Percentiles rank a stretch among this genome's conserved stretches.
phyloP scores from a whole-genome alignment of 164 flowering plant species.

The grape (Vitis vinifera) region ASM3070453v1 NC_081812.1:13156501-13157000 shows the following conservation, averaged over 20 bases:
- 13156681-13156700: neutral
- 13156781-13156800: conserved; percentile 71
- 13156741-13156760: neutral
- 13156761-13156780: conserved; percentile 66
- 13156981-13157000: conserved; percentile 27
- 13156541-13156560: too few species aligned
- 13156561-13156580: too few species aligned
- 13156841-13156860: conserved; percentile 91
- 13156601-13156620: too few species aligned
- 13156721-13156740: neutral
- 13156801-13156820: conserved; percentile 60
- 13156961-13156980: conserved; percentile 50
- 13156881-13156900: conserved; percentile 28
- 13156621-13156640: neutral
- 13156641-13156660: neutral
- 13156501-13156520: neutral
- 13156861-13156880: conserved; percentile 61
- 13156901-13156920: conserved; percentile 39
- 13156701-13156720: neutral
- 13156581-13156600: too few species aligned
- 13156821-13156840: conserved; percentile 75
- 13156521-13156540: too few species aligned
- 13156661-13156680: too few species aligned
- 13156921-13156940: conserved; percentile 41
- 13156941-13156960: conserved; percentile 58